Percentiles rank a stretch among this genome's conserved stretches.
Evolutionary conservation across 495 filamentous ascomycete species (phyloP).

Genomic region (Thozetella sp.): DNA sequence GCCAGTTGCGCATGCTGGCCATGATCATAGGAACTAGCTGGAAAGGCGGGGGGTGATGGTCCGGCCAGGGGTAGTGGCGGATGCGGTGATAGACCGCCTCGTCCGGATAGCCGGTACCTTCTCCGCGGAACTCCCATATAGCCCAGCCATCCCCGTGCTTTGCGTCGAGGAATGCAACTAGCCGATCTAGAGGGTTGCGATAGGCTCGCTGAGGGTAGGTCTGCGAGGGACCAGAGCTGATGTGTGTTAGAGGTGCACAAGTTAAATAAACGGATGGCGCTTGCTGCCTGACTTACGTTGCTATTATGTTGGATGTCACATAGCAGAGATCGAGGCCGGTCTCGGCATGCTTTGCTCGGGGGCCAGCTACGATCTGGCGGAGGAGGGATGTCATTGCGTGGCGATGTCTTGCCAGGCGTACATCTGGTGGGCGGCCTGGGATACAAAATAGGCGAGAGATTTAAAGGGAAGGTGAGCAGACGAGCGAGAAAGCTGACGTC

Average conservation of each 20-base stretch:
- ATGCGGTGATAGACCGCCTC: constrained; percentile 81
- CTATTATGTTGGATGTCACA: constrained; percentile 77
- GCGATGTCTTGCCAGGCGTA: not conserved
- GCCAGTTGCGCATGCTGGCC: constrained; percentile 87
- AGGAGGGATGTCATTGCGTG: constrained; percentile 51
- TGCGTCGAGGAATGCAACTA: constrained; percentile 83
- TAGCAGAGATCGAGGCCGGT: constrained; percentile 94
- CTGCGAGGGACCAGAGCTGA: constrained; percentile 78
- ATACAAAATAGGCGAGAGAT: too few relatives aligned
- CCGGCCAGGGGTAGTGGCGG: constrained; percentile 91
- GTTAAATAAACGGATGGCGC: constrained; percentile 3
- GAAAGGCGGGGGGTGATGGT: constrained; percentile 97
- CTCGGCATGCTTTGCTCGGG: constrained; percentile 79
- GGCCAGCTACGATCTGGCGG: constrained; percentile 68
- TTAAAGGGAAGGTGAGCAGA: not conserved
- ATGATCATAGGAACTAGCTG: constrained; percentile 83
- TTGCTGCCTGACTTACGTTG: constrained; percentile 59
- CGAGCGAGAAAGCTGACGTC: not conserved
- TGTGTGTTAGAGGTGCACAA: not conserved
- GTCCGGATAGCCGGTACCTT: constrained; percentile 94
- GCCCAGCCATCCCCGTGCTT: constrained; percentile 84
- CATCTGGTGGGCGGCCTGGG: not conserved
- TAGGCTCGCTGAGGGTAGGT: constrained; percentile 90
- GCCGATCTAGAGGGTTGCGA: constrained; percentile 83
- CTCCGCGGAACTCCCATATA: constrained; percentile 97